Evolutionary conservation across 176 grass and related monocot genomes (phyloP).

Genomic region (Luzula sylvatica): DNA sequence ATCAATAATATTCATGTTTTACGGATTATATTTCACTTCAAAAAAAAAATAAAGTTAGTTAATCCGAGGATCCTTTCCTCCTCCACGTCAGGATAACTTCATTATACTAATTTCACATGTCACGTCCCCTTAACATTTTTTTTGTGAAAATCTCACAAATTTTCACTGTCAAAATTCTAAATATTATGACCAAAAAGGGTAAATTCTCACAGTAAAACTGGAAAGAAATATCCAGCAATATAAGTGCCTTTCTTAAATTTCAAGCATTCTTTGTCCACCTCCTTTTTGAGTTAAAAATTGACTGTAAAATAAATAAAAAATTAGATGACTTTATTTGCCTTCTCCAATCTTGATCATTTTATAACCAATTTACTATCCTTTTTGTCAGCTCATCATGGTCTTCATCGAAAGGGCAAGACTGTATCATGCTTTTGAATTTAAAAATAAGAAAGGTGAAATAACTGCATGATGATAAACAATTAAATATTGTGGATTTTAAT

Average conservation of each 20-base stretch:
- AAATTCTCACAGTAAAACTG: too few species aligned
- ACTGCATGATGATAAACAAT: neutral
- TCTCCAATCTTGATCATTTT: constrained; percentile 11
- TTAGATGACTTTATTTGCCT: neutral
- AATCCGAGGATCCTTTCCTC: too few species aligned
- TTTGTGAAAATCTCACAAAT: too few species aligned
- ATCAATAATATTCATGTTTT: too few species aligned
- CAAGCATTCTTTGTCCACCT: constrained; percentile 12
- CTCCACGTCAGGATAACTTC: too few species aligned
- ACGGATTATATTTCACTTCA: too few species aligned
- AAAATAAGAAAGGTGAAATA: neutral
- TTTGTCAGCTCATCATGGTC: constrained; percentile 8
- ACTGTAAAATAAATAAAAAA: neutral
- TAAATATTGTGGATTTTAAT: neutral
- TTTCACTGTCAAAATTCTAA: too few species aligned
- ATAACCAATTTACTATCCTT: neutral
- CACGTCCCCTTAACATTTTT: too few species aligned
- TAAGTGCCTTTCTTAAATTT: constrained; percentile 8
- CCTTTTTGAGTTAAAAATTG: neutral
- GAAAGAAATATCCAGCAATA: neutral
- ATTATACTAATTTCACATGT: too few species aligned
- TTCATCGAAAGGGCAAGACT: neutral
- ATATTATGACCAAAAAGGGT: too few species aligned
- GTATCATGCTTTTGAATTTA: neutral
- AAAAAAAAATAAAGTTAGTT: too few species aligned